Base-by-base conservation (phyloP, 768 basidiomycete genomes). In the Leucosporidium yakuticum region DNA sequence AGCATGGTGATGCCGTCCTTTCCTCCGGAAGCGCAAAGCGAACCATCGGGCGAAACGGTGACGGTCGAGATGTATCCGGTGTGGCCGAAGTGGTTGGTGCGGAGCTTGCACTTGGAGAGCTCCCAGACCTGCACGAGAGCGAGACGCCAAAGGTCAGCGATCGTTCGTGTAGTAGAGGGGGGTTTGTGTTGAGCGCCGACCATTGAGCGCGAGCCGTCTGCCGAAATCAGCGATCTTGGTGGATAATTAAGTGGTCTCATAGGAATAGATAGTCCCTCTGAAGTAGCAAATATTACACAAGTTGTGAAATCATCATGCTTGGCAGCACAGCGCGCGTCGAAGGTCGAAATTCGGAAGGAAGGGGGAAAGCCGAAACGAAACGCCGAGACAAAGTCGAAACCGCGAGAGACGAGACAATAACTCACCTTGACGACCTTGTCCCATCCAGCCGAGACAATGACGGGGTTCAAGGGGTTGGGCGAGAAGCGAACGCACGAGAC, bases 61-160 rank as follows among this genome's bases (percentile, higher is more conserved):
- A 99, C 82, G 76, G 95, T 93, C 84, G 93, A 97, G 81, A 99
- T 93, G 85, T 97, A 98, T 72, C 95, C 96, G 60, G 90, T 95
- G 85, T 99, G 96, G 74, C 96, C 96, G 79, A 91, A 91, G 85
- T 99, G 96, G 86, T 98, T 98, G 82, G 96, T 98, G 86, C 93
- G 92, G 80, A 99, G 86, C 84, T 99, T 98, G 88, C 97, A 98
- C 82, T 97, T 96, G 80, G 90, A 90, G 69, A 98, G 88, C 80
- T 99, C 96, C 96, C 96, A 99, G 75, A 99, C 96, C 95, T 99
- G 73, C 39, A 2, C 8, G 14, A n/a, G 27, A 27, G 34, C 23
- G 23, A 51, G 51, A 62, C n/a, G 29, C 55, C 69, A 55, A 53
- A 55, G 55, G 68, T 77, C 56, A 75, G 68, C 36, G 32, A n/a